These are phyloP conservation scores for Botrytis deweyae DNA, from an alignment of 2,329 filamentous ascomycete genomes.

Conservation along the genomic window DNA sequence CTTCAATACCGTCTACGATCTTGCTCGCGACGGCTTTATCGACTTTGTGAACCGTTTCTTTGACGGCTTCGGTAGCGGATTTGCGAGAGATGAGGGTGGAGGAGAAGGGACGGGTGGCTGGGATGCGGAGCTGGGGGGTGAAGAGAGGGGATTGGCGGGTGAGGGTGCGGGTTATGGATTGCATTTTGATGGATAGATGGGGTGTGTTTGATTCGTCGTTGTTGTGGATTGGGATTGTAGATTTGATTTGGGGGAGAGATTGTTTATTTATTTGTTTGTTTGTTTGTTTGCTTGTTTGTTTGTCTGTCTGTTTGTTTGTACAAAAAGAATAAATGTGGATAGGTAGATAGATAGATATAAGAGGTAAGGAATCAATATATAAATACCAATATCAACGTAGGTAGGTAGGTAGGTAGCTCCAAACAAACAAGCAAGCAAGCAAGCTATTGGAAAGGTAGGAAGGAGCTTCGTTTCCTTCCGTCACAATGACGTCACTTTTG, in stretches of 20 bases:
- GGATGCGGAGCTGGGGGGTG: not conserved
- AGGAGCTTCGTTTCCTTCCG: not conserved
- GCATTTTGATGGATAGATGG: constrained; percentile 5
- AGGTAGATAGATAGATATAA: too few species aligned
- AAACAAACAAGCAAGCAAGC: not conserved
- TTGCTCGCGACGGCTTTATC: constrained; percentile 61
- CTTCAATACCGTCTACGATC: constrained; percentile 60
- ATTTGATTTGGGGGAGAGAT: too few species aligned
- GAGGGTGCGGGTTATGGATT: not conserved
- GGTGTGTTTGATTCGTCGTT: not conserved
- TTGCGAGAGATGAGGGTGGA: not conserved
- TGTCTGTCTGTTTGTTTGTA: too few species aligned
- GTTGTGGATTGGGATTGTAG: too few species aligned
- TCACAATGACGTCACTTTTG: not conserved
- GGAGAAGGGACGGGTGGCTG: not conserved
- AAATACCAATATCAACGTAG: not conserved
- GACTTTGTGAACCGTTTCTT: constrained; percentile 59
- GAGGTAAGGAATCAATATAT: too few species aligned
- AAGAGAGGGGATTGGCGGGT: not conserved
- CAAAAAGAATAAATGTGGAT: too few species aligned
- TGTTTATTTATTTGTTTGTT: too few species aligned
- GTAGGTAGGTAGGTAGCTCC: not conserved
- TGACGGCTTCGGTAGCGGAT: constrained; percentile 35
- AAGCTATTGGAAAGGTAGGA: not conserved
- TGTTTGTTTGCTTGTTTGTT: too few species aligned